Percentiles rank a stretch among this genome's conserved stretches.
These are phyloP conservation scores for Septoria linicola DNA, from an alignment of 2,329 filamentous ascomycete species.

Conservation along the genomic window DNA sequence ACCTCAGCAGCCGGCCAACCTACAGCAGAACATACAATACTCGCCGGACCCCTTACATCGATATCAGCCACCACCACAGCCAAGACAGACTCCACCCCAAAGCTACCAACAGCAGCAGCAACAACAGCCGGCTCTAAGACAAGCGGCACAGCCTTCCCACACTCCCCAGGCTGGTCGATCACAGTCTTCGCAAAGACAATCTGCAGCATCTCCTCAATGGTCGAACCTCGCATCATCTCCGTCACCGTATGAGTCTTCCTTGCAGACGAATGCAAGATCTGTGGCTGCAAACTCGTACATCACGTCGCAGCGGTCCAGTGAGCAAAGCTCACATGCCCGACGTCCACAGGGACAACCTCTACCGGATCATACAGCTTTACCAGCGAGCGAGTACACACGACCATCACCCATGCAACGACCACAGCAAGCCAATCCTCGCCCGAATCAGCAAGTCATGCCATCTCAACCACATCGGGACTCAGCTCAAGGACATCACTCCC, in stretches of 20 bases:
- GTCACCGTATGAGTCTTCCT: conserved; percentile 5
- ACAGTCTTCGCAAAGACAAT: conserved; percentile 11
- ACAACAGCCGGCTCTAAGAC: conserved; percentile 7
- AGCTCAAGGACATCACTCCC: neutral
- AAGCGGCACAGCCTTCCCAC: neutral
- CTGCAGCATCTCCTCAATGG: conserved; percentile 12
- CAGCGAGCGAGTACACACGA: neutral
- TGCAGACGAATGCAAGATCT: neutral
- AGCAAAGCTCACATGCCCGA: neutral
- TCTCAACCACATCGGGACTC: neutral
- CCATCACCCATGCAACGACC: conserved; percentile 2
- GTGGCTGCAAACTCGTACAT: conserved; percentile 1
- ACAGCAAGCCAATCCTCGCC: conserved; percentile 3
- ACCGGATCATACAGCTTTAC: neutral
- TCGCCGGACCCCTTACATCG: conserved; percentile 25
- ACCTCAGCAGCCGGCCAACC: conserved; percentile 9
- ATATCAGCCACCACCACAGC: conserved; percentile 21
- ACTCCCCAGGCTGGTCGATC: conserved; percentile 8
- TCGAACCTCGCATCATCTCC: neutral
- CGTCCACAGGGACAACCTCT: neutral
- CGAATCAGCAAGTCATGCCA: neutral
- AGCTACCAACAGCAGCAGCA: conserved; percentile 18
- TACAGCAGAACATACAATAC: conserved; percentile 17
- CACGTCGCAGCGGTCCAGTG: conserved; percentile 11
- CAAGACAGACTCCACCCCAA: conserved; percentile 13